Evolutionary conservation across 2,329 filamentous ascomycete genomes (phyloP), one percentile per base, ranked within the genome.

Genomic region (Pyrenochaeta sp.): DNA sequence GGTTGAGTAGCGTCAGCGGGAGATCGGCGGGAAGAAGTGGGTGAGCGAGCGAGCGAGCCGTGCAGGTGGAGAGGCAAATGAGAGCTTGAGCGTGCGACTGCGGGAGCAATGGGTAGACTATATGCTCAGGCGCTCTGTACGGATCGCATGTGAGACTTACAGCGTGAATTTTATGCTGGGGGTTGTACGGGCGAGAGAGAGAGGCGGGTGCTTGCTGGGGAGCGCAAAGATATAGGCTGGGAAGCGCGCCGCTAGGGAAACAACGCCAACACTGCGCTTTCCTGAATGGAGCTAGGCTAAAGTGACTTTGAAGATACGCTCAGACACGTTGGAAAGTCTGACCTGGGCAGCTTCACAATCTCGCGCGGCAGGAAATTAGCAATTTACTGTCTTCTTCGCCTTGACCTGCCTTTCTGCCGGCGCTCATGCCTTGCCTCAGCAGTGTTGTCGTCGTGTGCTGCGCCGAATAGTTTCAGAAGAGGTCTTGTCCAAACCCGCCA

Each of bases 1-100:
- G 68, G 8, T 43, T 12, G 50, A 51, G 53, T 25, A 57, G 51
- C 22, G 68, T 75, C 65, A 76, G 72, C 66, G 64, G 60, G 59
- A 62, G 62, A 58, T 64, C 51, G 56, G 59, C 59, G 19, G 19
- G 19, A 19, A 19, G 19, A 19, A 19, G 19, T 19, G 19, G 19
- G 19, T 19, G 19, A 19, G 19, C 19, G 19, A 19, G 19, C 19
- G 19, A 19, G 19, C 19, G 19, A 50, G 56, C 42, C 53, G 50
- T 52, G 51, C 52, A 49, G 52, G 51, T 43, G 51, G 55, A 50
- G 54, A 37, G 50, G 48, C 28, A 52, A 48, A 37, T 5, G 42
- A 25, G 40, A 25, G 40, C 15, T 48, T 36, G 51, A 30, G 54
- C 44, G 9, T 15, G 48, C 30, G 45, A 58, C 47, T 53, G 59